A percentile compares a stretch with the other conserved stretches of the same genome.
These are phyloP conservation scores for Trichoderma sp. DNA, from an alignment of 2,329 filamentous ascomycete genomes.

Conservation along the genomic window DNA sequence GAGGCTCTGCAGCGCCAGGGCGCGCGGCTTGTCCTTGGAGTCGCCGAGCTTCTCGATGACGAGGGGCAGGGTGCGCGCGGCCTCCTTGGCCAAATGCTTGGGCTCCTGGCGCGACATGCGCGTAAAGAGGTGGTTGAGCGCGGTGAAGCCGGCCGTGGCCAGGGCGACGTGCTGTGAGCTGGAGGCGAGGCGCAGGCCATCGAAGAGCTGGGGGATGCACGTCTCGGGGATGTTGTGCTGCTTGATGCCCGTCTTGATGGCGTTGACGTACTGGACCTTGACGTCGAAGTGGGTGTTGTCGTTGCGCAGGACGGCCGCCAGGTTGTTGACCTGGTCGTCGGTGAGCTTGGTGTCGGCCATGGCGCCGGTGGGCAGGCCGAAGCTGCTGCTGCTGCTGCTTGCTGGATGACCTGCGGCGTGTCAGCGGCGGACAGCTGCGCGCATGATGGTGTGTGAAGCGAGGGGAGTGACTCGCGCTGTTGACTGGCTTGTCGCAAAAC, in stretches of 20 bases:
- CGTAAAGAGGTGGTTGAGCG: constrained; percentile 83
- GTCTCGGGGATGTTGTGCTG: constrained; percentile 84
- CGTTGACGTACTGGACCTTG: constrained; percentile 71
- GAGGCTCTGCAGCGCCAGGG: constrained; percentile 73
- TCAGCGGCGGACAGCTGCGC: constrained; percentile 1
- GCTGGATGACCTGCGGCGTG: background rate
- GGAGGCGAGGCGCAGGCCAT: constrained; percentile 76
- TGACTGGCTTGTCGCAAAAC: constrained; percentile 7
- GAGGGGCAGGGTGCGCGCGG: constrained; percentile 69
- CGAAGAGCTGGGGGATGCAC: constrained; percentile 73
- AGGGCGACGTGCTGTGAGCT: constrained; percentile 75
- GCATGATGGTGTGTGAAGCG: background rate
- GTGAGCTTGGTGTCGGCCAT: constrained; percentile 60
- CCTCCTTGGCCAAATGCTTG: constrained; percentile 70
- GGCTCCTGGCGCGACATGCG: constrained; percentile 83
- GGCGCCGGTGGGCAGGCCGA: constrained; percentile 27
- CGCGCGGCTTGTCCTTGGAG: constrained; percentile 80
- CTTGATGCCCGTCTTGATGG: constrained; percentile 86
- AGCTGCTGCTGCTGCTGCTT: constrained; percentile 3
- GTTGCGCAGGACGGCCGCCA: constrained; percentile 56
- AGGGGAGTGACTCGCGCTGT: background rate
- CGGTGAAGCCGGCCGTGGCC: constrained; percentile 81
- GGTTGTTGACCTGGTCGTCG: constrained; percentile 60
- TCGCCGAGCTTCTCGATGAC: constrained; percentile 86
- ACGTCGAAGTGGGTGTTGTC: constrained; percentile 69